Evolutionary conservation across 345 rosid genomes (phyloP), one percentile per base, ranked within the genome.

Genomic region (Boechera stricta): DNA sequence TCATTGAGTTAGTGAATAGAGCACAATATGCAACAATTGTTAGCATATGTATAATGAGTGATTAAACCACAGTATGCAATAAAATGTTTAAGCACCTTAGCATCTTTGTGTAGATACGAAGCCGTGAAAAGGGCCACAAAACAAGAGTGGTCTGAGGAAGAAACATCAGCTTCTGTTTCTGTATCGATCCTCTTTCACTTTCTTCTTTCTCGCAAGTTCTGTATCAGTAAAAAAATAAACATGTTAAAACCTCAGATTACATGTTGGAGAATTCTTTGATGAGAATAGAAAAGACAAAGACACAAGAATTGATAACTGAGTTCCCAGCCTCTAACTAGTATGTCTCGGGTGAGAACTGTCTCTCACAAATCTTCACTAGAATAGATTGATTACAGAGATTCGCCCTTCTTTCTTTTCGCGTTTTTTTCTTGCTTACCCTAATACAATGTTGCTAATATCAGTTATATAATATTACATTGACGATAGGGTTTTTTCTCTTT

Each of bases 31-130:
- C 28, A n/a, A 45, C 1, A 45, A 45, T 6, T 42, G n/a, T 4
- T 42, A 42, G 47, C 47, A 42, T 41, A 21, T 21, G 16, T 16
- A 16, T 16, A 16, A 16, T 16, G 16, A 16, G 16, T 16, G 16
- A 44, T 5, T 12, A 41, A 41, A 12, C n/a, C 48, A 12, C 48
- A 44, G 5, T 44, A 12, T 44, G n/a, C n/a, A 69, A 15, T 21
- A 33, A 4, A 8, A n/a, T n/a, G 32, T 51, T 4, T 38, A 39
- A 32, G 18, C 36, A 54, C 63, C 63, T 54, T 39, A 5, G 38
- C 10, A 54, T 69, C 55, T 3, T 42, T 45, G 1, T 12, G 57
- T 45, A 58, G 47, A 44, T 60, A 61, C 2, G 41, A 72, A 61
- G 28, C 49, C 6, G 11, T 49, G 29, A 36, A 60, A 49, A 44